Percentiles rank a stretch among this genome's conserved stretches.
These are phyloP conservation scores for Exophiala lecanii-corni DNA, from an alignment of 2,329 filamentous ascomycete species.

Conservation along the genomic window DNA sequence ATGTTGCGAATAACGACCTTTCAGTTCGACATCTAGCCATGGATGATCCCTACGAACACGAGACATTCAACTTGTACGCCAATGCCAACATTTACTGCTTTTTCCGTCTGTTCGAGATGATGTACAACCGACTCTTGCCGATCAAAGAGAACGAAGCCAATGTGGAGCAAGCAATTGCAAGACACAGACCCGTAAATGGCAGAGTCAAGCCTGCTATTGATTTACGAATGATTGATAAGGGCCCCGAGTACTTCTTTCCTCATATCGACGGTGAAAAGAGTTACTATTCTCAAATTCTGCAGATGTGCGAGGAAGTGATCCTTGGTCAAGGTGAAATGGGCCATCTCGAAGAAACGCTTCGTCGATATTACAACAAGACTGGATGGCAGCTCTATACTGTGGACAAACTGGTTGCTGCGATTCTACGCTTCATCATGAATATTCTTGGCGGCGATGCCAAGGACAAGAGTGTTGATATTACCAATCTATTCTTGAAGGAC, in stretches of 20 bases:
- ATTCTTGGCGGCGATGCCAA: constrained; percentile 63
- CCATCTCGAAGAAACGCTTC: constrained; percentile 83
- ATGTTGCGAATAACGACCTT: constrained; percentile 50
- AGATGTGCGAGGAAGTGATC: constrained; percentile 82
- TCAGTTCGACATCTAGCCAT: constrained; percentile 58
- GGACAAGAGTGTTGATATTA: constrained; percentile 88
- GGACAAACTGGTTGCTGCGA: constrained; percentile 76
- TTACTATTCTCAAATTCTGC: constrained; percentile 81
- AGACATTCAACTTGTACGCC: constrained; percentile 82
- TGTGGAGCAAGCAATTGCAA: constrained; percentile 68
- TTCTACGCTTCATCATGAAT: constrained; percentile 77
- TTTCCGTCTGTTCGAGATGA: constrained; percentile 85
- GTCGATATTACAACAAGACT: constrained; percentile 83
- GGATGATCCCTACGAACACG: constrained; percentile 75
- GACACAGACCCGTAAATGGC: constrained; percentile 50
- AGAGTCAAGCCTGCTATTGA: constrained; percentile 72
- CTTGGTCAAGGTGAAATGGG: constrained; percentile 74
- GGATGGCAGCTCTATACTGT: constrained; percentile 94
- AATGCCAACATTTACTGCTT: constrained; percentile 93
- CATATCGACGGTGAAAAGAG: constrained; percentile 60
- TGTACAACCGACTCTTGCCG: constrained; percentile 77
- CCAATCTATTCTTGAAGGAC: constrained; percentile 78
- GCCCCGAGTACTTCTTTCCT: constrained; percentile 68
- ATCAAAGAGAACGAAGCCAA: constrained; percentile 75
- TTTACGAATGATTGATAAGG: constrained; percentile 77